Evolutionary conservation across 2,329 filamentous ascomycete genomes (phyloP), one percentile per base, ranked within the genome.

Genomic region (Curvularia eragrostidis): DNA sequence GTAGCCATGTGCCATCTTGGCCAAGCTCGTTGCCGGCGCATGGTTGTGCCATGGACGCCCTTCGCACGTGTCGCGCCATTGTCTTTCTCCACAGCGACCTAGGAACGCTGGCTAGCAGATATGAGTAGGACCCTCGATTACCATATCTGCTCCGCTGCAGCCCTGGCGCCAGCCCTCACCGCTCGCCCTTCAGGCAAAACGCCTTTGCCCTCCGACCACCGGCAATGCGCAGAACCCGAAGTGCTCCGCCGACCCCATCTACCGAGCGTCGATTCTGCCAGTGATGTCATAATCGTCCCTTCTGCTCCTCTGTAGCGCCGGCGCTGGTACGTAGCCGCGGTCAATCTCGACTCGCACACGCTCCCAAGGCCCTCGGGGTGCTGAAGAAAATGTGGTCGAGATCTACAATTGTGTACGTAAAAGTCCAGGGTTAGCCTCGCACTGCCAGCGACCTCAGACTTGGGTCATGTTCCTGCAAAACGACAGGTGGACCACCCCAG

Each of bases 71-170:
- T 56, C 57, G 52, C 60, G 41, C 47, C 15, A 18, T 19, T 38
- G 34, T 53, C 49, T 48, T 58, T 58, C 58, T 34, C 58, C 61
- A 58, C 59, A 46, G 47, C 9, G 50, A 44, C 51, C 51, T 54
- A 54, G 36, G 39, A 28, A 51, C 28, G 21, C 10, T 15, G 3
- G 7, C 41, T 43, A 26, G 30, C 30, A 30, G 10, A 13, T 3
- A 10, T 34, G 5, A 9, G 41, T 43, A 43, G 52, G 55, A 52
- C 55, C 49, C 62, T 60, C 48, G 52, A 52, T 44, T 46, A 46
- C 51, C 46, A 64, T 65, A 60, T 70, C 68, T 68, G 65, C 69
- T 67, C 67, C 65, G 58, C 67, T 58, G 61, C 42, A 47, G 49
- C 58, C 63, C 58, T 58, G 54, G 49, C 48, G 32, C 48, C 48